Conservation (phyloP, 345 rosid genomes). For the Punica granatum region DNA sequence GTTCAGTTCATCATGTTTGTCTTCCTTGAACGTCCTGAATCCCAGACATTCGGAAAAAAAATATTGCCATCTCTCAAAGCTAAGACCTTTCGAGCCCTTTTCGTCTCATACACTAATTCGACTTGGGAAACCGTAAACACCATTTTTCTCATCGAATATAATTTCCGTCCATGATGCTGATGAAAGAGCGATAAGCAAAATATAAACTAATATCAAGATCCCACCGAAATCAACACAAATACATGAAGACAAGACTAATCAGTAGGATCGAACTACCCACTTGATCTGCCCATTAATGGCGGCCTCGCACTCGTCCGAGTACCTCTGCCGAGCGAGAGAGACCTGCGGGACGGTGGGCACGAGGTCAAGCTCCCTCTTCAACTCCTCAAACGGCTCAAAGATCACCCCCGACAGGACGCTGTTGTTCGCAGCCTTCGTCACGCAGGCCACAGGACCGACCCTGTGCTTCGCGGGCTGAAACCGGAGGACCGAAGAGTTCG, state of each 20-base stretch:
- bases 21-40: no score
- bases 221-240: background rate
- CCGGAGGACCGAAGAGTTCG: slow-evolving; percentile 19
- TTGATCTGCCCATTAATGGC: slow-evolving; percentile 91
- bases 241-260: background rate
- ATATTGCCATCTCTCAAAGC: no score
- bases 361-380: slow-evolving; percentile 85
- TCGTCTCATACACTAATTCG: no score
- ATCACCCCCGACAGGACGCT: slow-evolving; percentile 51
- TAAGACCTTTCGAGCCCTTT: no score
- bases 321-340: slow-evolving; percentile 83
- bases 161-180: background rate
- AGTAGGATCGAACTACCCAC: slow-evolving; percentile 21
- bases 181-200: background rate
- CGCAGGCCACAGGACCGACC: slow-evolving; percentile 16
- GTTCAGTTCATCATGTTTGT: background rate
- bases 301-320: slow-evolving; percentile 55
- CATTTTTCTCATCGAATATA: no score
- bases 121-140: no score
- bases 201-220: background rate
- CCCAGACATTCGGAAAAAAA: no score
- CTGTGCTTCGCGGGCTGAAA: slow-evolving; percentile 15
- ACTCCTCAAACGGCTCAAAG: slow-evolving; percentile 89
- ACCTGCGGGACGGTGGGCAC: slow-evolving; percentile 60
- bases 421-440: slow-evolving; percentile 23